Percentiles rank a stretch among this genome's conserved stretches.
Evolutionary conservation across 1,284 basidiomycete genomes (phyloP).

Genomic region (Phenoliferia sp.): DNA sequence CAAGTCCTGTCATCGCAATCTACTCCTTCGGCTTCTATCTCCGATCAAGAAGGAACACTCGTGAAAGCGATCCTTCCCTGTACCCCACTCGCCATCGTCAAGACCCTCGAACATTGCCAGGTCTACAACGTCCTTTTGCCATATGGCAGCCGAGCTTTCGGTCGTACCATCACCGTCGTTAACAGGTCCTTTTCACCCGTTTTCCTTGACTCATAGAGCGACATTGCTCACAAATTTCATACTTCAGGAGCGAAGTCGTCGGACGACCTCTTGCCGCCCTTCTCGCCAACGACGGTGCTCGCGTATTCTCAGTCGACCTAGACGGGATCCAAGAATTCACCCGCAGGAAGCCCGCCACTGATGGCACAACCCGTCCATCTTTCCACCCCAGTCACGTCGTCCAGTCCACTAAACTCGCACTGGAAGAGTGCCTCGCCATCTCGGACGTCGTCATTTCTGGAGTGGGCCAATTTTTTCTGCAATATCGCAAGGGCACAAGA

Average conservation of each 20-base stretch:
- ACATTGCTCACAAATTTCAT: neutral
- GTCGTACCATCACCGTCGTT: constrained; percentile 87
- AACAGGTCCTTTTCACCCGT: constrained; percentile 59
- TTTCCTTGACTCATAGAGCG: neutral
- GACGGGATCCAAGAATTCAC: constrained; percentile 72
- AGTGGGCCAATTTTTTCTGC: constrained; percentile 48
- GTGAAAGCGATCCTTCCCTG: constrained; percentile 95
- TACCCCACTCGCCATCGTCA: constrained; percentile 89
- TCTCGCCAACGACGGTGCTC: constrained; percentile 89
- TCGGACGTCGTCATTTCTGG: constrained; percentile 90
- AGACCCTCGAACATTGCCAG: constrained; percentile 82
- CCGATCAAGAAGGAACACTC: constrained; percentile 51
- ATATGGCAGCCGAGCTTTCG: constrained; percentile 92
- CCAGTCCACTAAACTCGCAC: constrained; percentile 55
- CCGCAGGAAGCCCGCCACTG: constrained; percentile 37
- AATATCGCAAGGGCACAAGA: neutral
- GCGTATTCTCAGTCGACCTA: constrained; percentile 91
- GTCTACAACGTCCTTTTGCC: constrained; percentile 88
- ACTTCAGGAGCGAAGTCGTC: constrained; percentile 82
- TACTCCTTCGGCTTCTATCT: constrained; percentile 22
- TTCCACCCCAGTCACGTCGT: constrained; percentile 82
- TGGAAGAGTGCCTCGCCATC: constrained; percentile 71
- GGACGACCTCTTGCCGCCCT: constrained; percentile 90
- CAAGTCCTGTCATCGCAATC: constrained; percentile 34
- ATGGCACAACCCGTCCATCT: constrained; percentile 42